Conservation (phyloP, 1,284 basidiomycete species). For the Phellinidium pouzarii region DNA sequence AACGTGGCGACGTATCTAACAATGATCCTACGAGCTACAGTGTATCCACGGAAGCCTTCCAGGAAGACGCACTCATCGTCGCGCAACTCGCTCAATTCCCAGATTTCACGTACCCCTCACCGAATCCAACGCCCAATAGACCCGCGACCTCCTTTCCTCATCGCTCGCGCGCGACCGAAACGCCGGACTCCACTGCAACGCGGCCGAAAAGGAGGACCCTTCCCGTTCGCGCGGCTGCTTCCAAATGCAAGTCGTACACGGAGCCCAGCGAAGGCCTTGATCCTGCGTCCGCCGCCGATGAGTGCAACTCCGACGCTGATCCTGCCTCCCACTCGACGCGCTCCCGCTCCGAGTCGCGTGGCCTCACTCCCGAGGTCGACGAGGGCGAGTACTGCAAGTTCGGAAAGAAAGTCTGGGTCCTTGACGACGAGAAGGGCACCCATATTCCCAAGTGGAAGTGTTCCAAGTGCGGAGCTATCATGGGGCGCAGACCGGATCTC, state of each 20-base stretch:
- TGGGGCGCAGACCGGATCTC: constrained; percentile 13
- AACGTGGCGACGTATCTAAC: background rate
- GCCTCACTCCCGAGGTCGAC: background rate
- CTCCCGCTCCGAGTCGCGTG: background rate
- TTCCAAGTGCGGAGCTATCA: background rate
- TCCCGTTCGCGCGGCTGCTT: constrained; percentile 3
- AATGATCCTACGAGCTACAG: too few species aligned
- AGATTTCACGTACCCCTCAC: constrained; percentile 7
- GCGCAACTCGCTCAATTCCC: too few species aligned
- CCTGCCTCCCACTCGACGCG: background rate
- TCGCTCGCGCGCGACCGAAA: background rate
- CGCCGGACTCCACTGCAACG: background rate
- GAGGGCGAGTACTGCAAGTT: constrained; percentile 1
- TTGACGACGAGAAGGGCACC: background rate
- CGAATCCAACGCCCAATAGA: constrained; percentile 5
- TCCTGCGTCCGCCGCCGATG: background rate
- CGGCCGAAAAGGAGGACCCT: background rate
- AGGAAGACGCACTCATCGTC: too few species aligned
- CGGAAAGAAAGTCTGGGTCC: background rate
- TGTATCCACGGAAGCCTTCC: too few species aligned
- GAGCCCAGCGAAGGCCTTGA: background rate
- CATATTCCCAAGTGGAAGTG: constrained; percentile 11
- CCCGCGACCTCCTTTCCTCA: background rate
- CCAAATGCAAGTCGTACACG: background rate
- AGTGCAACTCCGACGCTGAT: background rate